These are phyloP conservation scores for Sclerotinia nivalis DNA, from an alignment of 2,329 filamentous ascomycete species.

Conservation along the genomic window DNA sequence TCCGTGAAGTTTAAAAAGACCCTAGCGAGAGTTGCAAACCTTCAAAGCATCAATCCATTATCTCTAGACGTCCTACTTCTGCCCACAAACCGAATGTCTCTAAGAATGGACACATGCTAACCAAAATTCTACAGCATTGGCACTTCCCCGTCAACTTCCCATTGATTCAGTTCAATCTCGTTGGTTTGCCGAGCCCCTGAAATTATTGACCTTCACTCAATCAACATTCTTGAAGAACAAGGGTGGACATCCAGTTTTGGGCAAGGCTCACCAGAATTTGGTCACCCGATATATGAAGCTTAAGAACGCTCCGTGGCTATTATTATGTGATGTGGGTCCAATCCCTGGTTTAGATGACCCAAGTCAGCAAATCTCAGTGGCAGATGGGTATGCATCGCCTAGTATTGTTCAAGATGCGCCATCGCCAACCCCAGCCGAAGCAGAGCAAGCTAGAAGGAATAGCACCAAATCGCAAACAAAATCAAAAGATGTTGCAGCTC, in stretches of 20 bases:
- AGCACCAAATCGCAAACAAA: constrained; percentile 47
- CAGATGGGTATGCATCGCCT: constrained; percentile 44
- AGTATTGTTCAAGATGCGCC: constrained; percentile 45
- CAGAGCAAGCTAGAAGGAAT: constrained; percentile 53
- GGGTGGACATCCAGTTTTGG: constrained; percentile 61
- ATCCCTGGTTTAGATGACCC: constrained; percentile 42
- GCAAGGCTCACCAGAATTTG: constrained; percentile 60
- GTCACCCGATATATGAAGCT: constrained; percentile 64
- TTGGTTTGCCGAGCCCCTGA: constrained; percentile 70
- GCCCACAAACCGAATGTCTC: neutral
- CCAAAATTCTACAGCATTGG: constrained; percentile 44
- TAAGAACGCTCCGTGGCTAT: constrained; percentile 61
- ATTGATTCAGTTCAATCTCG: constrained; percentile 61
- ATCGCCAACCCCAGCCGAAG: constrained; percentile 64
- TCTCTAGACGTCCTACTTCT: constrained; percentile 38
- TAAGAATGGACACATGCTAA: constrained; percentile 28
- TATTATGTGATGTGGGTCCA: constrained; percentile 65
- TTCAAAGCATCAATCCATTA: constrained; percentile 33
- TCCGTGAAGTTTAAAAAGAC: constrained; percentile 26
- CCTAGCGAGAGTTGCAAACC: constrained; percentile 32
- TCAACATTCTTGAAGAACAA: constrained; percentile 61
- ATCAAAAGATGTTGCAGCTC: constrained; percentile 57
- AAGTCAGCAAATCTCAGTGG: constrained; percentile 34
- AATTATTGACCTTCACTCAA: constrained; percentile 58
- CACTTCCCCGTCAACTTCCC: constrained; percentile 59